Conservation (phyloP, 371 early-diverging fungal genomes). For the Dentiscutata heterogama region DNA sequence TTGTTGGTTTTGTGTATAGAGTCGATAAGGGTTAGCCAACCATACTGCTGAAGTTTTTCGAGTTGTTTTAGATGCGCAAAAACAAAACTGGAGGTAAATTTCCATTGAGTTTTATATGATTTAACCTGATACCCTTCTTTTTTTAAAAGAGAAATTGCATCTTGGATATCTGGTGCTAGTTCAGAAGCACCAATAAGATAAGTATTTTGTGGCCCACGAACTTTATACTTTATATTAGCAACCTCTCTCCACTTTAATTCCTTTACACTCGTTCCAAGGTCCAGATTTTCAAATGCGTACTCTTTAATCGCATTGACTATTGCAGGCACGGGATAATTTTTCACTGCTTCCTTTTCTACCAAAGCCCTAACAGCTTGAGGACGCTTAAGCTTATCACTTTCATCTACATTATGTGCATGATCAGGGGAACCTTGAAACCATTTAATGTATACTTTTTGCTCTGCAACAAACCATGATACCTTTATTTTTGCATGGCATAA, state of each 20-base stretch:
- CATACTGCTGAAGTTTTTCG: not conserved
- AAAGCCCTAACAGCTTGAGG: slow-evolving; percentile 26
- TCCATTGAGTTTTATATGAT: not conserved
- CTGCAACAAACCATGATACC: not conserved
- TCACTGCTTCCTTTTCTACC: slow-evolving; percentile 43
- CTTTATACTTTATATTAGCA: slow-evolving; percentile 41
- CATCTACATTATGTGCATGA: not conserved
- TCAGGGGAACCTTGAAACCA: not conserved
- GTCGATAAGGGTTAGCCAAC: slow-evolving; percentile 18
- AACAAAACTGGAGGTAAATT: not conserved
- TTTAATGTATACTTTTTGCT: not conserved
- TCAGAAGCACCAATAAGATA: slow-evolving; percentile 5
- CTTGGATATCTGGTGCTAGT: slow-evolving; percentile 13
- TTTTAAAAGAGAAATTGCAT: not conserved
- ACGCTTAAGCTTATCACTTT: slow-evolving; percentile 26
- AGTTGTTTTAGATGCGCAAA: not conserved
- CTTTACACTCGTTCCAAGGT: not conserved
- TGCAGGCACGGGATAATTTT: slow-evolving; percentile 24
- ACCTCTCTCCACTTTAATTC: slow-evolving; percentile 40
- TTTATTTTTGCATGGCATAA: slow-evolving; percentile 30
- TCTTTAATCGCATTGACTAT: slow-evolving; percentile 37
- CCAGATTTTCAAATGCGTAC: slow-evolving; percentile 2
- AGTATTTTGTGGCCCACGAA: slow-evolving; percentile 1
- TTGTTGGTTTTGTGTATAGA: slow-evolving; percentile 43
- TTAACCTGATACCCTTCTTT: slow-evolving; percentile 24